These are phyloP conservation scores for Jimgerdemannia lactiflua DNA, from an alignment of 192 early-diverging fungal genomes.

Conservation along the genomic window DNA sequence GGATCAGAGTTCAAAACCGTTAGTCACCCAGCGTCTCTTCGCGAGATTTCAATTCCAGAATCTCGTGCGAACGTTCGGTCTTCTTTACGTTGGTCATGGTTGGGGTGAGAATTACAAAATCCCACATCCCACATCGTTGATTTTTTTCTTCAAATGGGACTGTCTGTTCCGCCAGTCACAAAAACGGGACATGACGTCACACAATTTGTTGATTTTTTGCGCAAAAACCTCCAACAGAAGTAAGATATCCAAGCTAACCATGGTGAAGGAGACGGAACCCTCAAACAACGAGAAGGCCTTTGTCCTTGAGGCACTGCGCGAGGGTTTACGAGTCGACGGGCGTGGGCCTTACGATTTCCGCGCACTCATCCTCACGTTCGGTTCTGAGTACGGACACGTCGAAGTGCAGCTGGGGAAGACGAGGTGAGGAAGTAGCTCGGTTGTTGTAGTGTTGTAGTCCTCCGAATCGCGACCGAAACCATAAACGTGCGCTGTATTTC, in stretches of 20 bases:
- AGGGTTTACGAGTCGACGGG: slow-evolving; percentile 75
- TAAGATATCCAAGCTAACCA: too few relatives aligned
- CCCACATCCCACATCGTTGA: too few relatives aligned
- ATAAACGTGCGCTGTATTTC: neutral
- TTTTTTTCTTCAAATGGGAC: too few relatives aligned
- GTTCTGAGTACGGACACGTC: slow-evolving; percentile 65
- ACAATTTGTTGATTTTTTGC: too few relatives aligned
- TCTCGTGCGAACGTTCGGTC: slow-evolving; percentile 5
- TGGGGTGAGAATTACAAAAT: too few relatives aligned
- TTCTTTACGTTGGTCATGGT: neutral
- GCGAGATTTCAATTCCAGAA: slow-evolving; percentile 14
- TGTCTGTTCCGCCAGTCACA: too few relatives aligned
- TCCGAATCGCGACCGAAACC: too few relatives aligned
- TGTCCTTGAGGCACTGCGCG: slow-evolving; percentile 62
- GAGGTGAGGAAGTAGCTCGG: slow-evolving; percentile 43
- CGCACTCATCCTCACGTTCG: slow-evolving; percentile 60
- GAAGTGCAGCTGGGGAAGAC: slow-evolving; percentile 86
- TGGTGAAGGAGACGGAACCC: slow-evolving; percentile 28
- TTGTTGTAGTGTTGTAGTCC: too few relatives aligned
- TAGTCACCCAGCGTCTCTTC: slow-evolving; percentile 9
- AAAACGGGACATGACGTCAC: too few relatives aligned
- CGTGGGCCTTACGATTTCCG: slow-evolving; percentile 77
- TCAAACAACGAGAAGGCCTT: slow-evolving; percentile 80
- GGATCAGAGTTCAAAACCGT: too few relatives aligned
- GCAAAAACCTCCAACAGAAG: too few relatives aligned